Conservation (phyloP, 495 filamentous ascomycete genomes). For the Talaromyces adpressus region DNA sequence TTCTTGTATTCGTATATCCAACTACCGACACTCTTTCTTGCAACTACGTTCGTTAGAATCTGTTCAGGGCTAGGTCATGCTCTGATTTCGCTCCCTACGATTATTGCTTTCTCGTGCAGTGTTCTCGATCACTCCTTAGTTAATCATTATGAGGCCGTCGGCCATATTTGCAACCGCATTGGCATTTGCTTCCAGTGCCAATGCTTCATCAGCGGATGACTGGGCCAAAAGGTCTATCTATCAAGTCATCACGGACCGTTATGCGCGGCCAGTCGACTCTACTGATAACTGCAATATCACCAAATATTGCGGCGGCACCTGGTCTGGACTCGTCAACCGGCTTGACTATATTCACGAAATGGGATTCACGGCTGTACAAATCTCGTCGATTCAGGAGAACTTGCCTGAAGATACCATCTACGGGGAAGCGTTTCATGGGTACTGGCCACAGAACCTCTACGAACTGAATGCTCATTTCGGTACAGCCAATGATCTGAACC, state of each 20-base stretch:
- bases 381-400: slow-evolving; percentile 59
- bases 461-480: slow-evolving; percentile 21
- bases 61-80: background rate
- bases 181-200: background rate
- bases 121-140: background rate
- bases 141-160: background rate
- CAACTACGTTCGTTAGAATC: background rate
- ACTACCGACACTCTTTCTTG: background rate
- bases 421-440: slow-evolving; percentile 35
- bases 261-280: slow-evolving; percentile 52
- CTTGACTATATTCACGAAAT: slow-evolving; percentile 49
- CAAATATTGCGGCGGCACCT: slow-evolving; percentile 65
- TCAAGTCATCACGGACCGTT: slow-evolving; percentile 63
- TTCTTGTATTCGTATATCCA: background rate
- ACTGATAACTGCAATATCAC: slow-evolving; percentile 41
- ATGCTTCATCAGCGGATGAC: slow-evolving; percentile 12
- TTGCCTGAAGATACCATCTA: slow-evolving; percentile 39
- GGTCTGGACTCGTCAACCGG: slow-evolving; percentile 52
- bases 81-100: background rate
- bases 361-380: slow-evolving; percentile 70
- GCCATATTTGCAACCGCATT: background rate
- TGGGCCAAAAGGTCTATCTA: slow-evolving; percentile 55
- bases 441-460: slow-evolving; percentile 22
- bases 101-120: background rate
- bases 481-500: slow-evolving; percentile 16